Conservation (phyloP, 164 flowering plant species). For the Nelumbo lutea region DNA sequence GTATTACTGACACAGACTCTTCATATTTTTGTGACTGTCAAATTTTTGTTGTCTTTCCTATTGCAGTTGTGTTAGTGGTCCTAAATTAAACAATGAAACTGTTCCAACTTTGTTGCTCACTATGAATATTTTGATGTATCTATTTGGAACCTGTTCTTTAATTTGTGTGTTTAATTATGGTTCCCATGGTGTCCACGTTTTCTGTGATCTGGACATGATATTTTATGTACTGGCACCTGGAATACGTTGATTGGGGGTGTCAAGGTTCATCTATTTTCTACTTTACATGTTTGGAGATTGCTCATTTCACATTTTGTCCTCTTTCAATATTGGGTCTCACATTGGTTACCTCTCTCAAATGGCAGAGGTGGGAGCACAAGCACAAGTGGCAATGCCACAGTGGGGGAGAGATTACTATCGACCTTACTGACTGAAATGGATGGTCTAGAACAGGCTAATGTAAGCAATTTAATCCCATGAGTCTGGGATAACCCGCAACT, state of each 20-base stretch:
- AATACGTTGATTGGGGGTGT: background rate
- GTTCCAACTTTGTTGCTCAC: no score
- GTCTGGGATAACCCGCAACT: background rate
- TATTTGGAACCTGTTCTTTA: no score
- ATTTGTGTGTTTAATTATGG: no score
- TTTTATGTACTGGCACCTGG: background rate
- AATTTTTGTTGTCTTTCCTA: no score
- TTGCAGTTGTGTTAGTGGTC: no score
- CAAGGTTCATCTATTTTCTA: background rate
- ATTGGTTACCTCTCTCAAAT: background rate
- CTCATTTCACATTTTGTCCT: background rate
- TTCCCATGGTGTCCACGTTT: no score
- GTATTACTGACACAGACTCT: no score
- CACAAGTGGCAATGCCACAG: slow-evolving; percentile 45
- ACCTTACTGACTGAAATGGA: slow-evolving; percentile 97
- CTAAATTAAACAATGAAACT: no score
- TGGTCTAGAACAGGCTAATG: slow-evolving; percentile 88
- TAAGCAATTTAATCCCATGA: slow-evolving; percentile 17
- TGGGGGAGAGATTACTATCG: slow-evolving; percentile 91
- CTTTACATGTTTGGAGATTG: background rate
- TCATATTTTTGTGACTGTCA: no score
- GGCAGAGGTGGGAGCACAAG: slow-evolving; percentile 70
- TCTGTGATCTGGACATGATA: no score
- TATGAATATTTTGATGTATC: no score
- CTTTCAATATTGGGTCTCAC: background rate